Percentiles rank a stretch among this genome's conserved stretches.
phyloP scores from a whole-genome alignment of 1,284 basidiomycete species.

The Athelia psychrophila region DNA sequence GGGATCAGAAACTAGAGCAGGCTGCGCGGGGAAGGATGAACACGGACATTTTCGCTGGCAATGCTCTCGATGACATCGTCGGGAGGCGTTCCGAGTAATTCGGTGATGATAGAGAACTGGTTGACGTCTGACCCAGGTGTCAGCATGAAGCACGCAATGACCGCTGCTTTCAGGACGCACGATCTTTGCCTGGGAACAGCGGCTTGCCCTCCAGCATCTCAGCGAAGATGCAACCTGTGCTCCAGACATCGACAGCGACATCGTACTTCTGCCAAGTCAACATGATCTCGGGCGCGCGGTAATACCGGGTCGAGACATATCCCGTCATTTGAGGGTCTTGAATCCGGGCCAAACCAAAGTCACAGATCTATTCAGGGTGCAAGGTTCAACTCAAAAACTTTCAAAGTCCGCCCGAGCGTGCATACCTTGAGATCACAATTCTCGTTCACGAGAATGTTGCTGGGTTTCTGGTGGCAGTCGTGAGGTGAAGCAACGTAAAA shows the following conservation, averaged over 20 bases:
- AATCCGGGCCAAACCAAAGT: constrained; percentile 95
- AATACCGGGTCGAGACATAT: constrained; percentile 98
- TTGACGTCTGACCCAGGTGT: constrained; percentile 77
- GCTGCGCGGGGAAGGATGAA: constrained; percentile 4
- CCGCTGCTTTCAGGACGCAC: constrained; percentile 44
- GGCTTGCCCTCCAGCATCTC: constrained; percentile 99
- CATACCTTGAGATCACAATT: constrained; percentile 93
- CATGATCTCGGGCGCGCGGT: constrained; percentile 99
- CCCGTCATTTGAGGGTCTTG: constrained; percentile 99
- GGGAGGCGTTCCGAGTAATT: constrained; percentile 94
- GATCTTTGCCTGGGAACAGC: constrained; percentile 98
- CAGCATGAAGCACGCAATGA: background rate
- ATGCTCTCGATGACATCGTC: constrained; percentile 99
- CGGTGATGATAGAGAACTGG: constrained; percentile 99
- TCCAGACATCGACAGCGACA: constrained; percentile 99
- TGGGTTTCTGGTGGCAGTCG: constrained; percentile 75
- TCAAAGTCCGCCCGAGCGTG: background rate
- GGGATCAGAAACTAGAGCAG: constrained; percentile 13
- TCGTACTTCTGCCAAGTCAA: constrained; percentile 99
- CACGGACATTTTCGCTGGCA: constrained; percentile 90
- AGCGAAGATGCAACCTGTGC: constrained; percentile 98
- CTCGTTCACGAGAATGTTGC: constrained; percentile 99
- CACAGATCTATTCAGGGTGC: constrained; percentile 80
- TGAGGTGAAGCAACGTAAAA: background rate
- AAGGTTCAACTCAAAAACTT: constrained; percentile 3